Conservation (phyloP, 495 filamentous ascomycete species). For the Pseudomonodictys pantanalensis region DNA sequence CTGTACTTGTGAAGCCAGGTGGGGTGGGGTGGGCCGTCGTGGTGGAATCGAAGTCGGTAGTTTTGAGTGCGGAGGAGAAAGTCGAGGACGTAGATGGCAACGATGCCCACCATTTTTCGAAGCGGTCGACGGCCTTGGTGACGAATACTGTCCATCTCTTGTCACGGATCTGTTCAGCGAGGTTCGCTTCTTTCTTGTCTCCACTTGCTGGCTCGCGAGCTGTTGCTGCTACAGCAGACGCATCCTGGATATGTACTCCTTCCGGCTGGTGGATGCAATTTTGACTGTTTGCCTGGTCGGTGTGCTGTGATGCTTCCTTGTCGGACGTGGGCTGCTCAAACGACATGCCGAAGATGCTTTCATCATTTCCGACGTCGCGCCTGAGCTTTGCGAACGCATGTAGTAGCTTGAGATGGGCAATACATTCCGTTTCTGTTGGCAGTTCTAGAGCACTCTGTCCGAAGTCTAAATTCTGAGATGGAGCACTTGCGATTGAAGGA, state of each 20-base stretch:
- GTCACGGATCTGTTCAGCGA: conserved; percentile 57
- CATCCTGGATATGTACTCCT: neutral
- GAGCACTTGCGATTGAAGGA: too few species aligned
- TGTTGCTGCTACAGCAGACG: neutral
- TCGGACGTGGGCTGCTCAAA: neutral
- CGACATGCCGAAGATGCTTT: conserved; percentile 63
- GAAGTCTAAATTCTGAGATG: conserved; percentile 25
- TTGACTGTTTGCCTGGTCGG: neutral
- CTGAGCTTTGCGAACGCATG: conserved; percentile 66
- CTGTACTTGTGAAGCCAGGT: neutral
- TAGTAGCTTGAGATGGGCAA: conserved; percentile 76
- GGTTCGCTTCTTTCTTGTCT: neutral
- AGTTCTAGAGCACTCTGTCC: conserved; percentile 15
- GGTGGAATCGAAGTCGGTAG: conserved; percentile 9
- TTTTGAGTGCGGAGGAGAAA: neutral
- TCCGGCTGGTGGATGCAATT: conserved; percentile 9
- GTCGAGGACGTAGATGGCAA: conserved; percentile 1
- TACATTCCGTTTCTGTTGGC: conserved; percentile 48
- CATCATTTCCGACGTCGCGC: conserved; percentile 59
- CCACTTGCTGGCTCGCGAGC: neutral
- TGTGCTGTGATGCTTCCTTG: neutral
- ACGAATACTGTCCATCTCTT: conserved; percentile 80
- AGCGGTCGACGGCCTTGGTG: conserved; percentile 69
- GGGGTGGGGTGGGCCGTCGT: neutral
- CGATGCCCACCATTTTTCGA: conserved; percentile 65